phyloP scores from a whole-genome alignment of 2,329 filamentous ascomycete species.

The Aspergillus fumigatiaffinis region DNA sequence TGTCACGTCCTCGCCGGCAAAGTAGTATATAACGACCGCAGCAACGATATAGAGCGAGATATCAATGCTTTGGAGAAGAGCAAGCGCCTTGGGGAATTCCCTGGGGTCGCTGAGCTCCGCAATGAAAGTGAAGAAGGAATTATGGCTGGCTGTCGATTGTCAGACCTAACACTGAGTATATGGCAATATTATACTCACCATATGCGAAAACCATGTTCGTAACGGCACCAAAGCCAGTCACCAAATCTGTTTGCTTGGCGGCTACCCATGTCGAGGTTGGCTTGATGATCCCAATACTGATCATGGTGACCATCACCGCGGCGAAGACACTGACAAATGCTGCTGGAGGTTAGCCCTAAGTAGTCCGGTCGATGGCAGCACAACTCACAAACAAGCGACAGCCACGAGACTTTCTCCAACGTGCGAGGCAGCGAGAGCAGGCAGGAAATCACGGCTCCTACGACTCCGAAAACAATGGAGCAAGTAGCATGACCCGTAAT shows the following conservation, averaged over 20 bases:
- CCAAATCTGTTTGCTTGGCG: conserved; percentile 34
- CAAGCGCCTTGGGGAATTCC: conserved; percentile 59
- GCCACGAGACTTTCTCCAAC: conserved; percentile 56
- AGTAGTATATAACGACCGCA: conserved; percentile 64
- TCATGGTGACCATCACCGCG: conserved; percentile 62
- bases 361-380: background rate
- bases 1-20: conserved; percentile 55
- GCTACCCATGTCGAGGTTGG: conserved; percentile 40
- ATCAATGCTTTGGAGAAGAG: conserved; percentile 54
- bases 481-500: conserved; percentile 58
- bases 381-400: conserved; percentile 52
- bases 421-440: conserved; percentile 57
- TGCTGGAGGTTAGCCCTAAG: conserved; percentile 14
- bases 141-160: conserved; percentile 46
- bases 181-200: no score
- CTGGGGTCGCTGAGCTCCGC: conserved; percentile 58
- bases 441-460: conserved; percentile 55
- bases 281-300: conserved; percentile 54
- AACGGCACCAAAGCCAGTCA: conserved; percentile 50
- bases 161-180: conserved; percentile 40
- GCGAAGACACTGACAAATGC: conserved; percentile 59
- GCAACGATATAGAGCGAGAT: conserved; percentile 60
- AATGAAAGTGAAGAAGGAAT: conserved; percentile 65
- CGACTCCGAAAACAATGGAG: conserved; percentile 57
- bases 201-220: conserved; percentile 66